Base-by-base conservation (phyloP, 371 early-diverging fungal species). In the Syncephalastrum sp. region DNA sequence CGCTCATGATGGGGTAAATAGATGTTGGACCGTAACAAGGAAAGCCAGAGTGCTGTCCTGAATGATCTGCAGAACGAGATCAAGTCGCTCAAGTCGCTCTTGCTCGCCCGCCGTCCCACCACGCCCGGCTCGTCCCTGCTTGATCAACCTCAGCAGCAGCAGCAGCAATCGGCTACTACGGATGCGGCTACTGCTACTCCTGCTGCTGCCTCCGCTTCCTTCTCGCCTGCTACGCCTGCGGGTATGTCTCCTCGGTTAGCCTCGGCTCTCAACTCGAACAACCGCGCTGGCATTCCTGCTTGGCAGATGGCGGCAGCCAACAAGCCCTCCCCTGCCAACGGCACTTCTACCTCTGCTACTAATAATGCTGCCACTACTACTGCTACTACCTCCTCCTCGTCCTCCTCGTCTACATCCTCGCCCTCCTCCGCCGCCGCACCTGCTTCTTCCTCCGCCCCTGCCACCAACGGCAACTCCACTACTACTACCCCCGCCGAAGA, bases 21-120 rank as follows among this genome's bases (percentile, higher is more conserved):
- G 91, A 65, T 90, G 62, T 64, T 91, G 64, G 88, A 91, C 27
- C 88, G 88, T 67, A 77, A 81, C 53, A 90, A 89, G 60, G 86
- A 91, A 49, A 74, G 87, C 27, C 90, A 91, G 61, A 73, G 74
- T n/a, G 75, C 82, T 24, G 81, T 91, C 14, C 63, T 93, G 69
- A 69, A 74, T n/a, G 96, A 96, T 43, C 78, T 97, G 16, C 96
- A 97, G 73, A 81, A 83, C 19, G 98, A 97, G 72, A 84, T 97
- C 77, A 93, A 94, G 65, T 91, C 91, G 15, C 82, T 97, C 47
- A 93, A 95, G 65, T 90, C 89, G 56, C 78, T 97, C 57, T 67
- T 97, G 50, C 63, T 93, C 50, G 93, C 86, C 64, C 85, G 93
- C 41, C 88, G 92, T 44, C 59, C 68, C 48, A 33, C 38, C 38